Conservation (phyloP, 2,329 filamentous ascomycete species). For the Verticillium isaacii region DNA sequence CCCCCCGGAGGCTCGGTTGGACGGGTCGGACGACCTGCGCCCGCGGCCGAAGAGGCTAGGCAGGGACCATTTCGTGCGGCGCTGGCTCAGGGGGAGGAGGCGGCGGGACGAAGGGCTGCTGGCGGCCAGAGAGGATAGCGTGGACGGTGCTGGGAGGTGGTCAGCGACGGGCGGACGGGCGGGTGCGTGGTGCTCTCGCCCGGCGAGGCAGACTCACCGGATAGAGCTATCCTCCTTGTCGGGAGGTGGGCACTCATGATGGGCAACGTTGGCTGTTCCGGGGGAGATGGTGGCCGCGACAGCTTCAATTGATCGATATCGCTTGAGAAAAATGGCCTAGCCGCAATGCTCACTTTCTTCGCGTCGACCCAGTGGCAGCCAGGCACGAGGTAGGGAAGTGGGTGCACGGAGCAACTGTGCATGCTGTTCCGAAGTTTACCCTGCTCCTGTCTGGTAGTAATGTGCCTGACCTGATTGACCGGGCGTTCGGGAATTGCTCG, state of each 20-base stretch:
- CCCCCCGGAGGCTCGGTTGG: conserved; percentile 23
- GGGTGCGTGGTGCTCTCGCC: neutral
- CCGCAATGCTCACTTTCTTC: neutral
- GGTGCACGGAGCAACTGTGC: neutral
- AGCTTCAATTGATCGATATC: neutral
- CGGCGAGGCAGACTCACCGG: neutral
- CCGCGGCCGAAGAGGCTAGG: conserved; percentile 27
- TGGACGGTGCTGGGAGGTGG: neutral
- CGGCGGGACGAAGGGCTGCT: neutral
- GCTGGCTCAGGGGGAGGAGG: conserved; percentile 24
- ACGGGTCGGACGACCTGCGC: conserved; percentile 12
- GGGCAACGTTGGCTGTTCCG: neutral
- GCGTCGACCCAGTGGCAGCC: neutral
- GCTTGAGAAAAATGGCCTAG: neutral
- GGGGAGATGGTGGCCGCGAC: neutral
- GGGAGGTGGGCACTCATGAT: neutral
- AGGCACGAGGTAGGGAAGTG: neutral
- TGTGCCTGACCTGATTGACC: neutral
- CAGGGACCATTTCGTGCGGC: conserved; percentile 39
- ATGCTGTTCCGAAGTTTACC: neutral
- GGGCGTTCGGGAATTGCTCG: neutral
- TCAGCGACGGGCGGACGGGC: neutral
- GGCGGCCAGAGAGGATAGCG: neutral
- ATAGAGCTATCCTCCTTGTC: neutral
- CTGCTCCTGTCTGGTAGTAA: neutral